These are phyloP conservation scores for Sorghum bicolor DNA, from an alignment of 176 grass and related monocot species.

Conservation along the genomic window DNA sequence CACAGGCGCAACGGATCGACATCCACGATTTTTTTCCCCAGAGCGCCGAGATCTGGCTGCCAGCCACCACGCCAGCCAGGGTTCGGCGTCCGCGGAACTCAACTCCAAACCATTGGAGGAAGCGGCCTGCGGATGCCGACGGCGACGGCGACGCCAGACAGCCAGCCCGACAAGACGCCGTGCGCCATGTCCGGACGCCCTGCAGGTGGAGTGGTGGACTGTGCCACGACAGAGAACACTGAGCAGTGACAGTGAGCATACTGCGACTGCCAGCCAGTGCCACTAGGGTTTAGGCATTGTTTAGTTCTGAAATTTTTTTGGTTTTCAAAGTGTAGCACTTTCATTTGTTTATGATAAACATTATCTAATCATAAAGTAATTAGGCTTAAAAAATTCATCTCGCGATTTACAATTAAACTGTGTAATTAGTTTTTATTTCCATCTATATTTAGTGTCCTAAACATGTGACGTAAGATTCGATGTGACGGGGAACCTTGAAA, in stretches of 20 bases:
- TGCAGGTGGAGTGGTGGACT: not conserved
- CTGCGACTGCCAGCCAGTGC: not conserved
- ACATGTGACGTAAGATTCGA: no score
- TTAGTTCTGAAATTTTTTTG: no score
- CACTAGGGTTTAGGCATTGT: no score
- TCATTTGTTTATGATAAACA: no score
- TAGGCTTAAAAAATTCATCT: no score
- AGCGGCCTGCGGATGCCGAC: not conserved
- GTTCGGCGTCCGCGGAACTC: not conserved
- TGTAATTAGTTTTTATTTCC: no score
- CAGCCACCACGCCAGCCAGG: not conserved
- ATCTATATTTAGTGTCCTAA: no score
- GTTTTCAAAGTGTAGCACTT: no score
- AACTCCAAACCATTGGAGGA: not conserved
- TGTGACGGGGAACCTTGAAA: no score
- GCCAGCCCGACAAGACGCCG: constrained; percentile 19
- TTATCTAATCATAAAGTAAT: no score
- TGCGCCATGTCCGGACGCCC: constrained; percentile 2
- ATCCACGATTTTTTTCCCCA: not conserved
- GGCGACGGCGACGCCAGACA: not conserved
- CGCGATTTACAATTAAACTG: no score
- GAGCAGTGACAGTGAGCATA: not conserved
- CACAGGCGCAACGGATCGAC: not conserved
- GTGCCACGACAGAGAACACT: not conserved
- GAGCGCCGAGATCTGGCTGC: not conserved